Evolutionary conservation across 345 rosid genomes (phyloP), one percentile per base, ranked within the genome.

Genomic region (Rubroshorea leprosula): DNA sequence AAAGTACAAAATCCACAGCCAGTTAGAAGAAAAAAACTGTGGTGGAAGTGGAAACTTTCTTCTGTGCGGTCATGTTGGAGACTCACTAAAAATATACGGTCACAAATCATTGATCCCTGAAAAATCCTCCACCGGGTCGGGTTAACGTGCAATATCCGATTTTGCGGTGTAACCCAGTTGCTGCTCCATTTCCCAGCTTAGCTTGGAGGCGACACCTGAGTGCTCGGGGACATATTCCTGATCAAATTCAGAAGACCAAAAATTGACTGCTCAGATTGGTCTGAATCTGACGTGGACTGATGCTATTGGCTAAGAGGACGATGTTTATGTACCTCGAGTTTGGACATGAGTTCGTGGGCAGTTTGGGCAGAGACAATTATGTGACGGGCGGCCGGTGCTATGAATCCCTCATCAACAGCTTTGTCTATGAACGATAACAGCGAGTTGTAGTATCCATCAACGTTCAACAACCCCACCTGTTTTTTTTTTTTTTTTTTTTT

Each of bases 371-470:
- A 83, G 18, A 87, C 81, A 68, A 87, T 80, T 24, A 86, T 86
- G 74, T 80, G 77, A 23, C 86, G 86, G 55, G 90, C 95, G 49
- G 90, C 72, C 23, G 88, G 84, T 11, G 83, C 63, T 44, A 86
- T 55, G 76, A 86, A 83, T 3, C 95, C 95, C 75, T 86, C 95
- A 14, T 83, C 95, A 0, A 86, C 90, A 5, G 95, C 95, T 62
- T 86, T 84, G 78, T 82, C 95, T 59, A 84, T 80, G 82, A 86
- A 86, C 1, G 83, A 76, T 41, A 86, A 61, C 1, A 86, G 76
- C 1, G 88, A 81, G 55, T 86, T 76, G 77, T 86, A 86, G 60
- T 80, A 84, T 0, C 95, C 88, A 68, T 83, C 95, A 17, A 86
- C 90, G 41, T 86, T 86, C 74, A 86, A 55, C 72, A 86, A 51